Percentiles rank a stretch among this genome's conserved stretches.
phyloP scores from a whole-genome alignment of 306 rosid genomes.

The Medicago ruthenica region DNA sequence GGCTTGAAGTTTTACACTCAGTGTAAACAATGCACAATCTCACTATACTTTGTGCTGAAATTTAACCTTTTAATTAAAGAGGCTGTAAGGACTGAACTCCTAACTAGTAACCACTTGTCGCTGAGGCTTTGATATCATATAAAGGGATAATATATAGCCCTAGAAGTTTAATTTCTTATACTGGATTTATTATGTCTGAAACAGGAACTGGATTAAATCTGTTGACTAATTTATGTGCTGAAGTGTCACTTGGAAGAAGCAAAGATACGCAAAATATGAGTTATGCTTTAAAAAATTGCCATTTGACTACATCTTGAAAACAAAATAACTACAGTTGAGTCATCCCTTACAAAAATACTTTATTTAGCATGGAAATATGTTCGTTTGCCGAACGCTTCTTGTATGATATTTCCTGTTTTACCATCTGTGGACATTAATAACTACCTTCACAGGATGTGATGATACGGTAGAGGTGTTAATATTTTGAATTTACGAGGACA shows the following conservation, averaged over 20 bases:
- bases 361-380: neutral
- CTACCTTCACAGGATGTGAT: neutral
- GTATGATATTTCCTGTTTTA: neutral
- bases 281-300: neutral
- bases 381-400: neutral
- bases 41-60: neutral
- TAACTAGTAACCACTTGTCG: neutral
- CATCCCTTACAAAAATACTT: neutral
- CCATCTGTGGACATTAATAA: neutral
- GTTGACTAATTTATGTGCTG: neutral
- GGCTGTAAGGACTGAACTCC: neutral
- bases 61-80: neutral
- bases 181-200: no score
- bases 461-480: neutral
- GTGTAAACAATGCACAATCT: neutral
- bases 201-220: no score
- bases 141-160: neutral
- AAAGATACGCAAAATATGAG: neutral
- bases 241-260: neutral
- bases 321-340: neutral
- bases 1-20: neutral
- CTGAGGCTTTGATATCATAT: neutral
- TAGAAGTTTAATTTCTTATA: neutral
- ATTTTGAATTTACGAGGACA: neutral
- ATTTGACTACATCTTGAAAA: neutral